Conservation (phyloP, 148 eudicot genomes). For the Silene uniflora region DNA sequence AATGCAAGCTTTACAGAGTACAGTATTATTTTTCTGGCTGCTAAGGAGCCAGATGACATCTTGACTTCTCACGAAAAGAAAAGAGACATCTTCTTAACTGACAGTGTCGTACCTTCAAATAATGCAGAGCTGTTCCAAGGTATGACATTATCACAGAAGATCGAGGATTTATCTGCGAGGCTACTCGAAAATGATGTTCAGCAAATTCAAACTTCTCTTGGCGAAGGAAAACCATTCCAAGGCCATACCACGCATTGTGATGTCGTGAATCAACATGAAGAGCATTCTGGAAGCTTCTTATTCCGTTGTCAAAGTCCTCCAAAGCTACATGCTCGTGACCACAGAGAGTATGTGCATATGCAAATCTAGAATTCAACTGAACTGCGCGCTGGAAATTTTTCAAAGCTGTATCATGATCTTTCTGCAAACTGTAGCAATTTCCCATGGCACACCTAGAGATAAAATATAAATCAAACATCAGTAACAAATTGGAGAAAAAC, state of each 20-base stretch:
- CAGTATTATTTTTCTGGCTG: neutral
- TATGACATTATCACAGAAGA: slow-evolving; percentile 95
- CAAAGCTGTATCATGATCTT: slow-evolving; percentile 95
- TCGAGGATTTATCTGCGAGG: slow-evolving; percentile 71
- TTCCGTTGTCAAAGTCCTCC: slow-evolving; percentile 90
- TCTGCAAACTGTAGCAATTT: slow-evolving; percentile 94
- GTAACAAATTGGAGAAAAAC: neutral
- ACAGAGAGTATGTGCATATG: slow-evolving; percentile 96
- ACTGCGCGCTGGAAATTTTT: slow-evolving; percentile 92
- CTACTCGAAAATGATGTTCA: slow-evolving; percentile 85
- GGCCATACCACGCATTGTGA: slow-evolving; percentile 99
- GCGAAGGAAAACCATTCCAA: slow-evolving; percentile 92
- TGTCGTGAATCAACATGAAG: slow-evolving; percentile 86
- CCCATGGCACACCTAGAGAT: slow-evolving; percentile 96
- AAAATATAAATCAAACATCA: slow-evolving; percentile 8
- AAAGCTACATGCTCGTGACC: slow-evolving; percentile 97
- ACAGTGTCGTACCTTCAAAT: slow-evolving; percentile 57
- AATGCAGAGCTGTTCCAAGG: slow-evolving; percentile 93
- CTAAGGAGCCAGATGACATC: neutral
- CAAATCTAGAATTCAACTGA: slow-evolving; percentile 70
- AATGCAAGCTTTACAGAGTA: neutral
- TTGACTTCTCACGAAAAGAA: neutral
- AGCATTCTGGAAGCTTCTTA: slow-evolving; percentile 82
- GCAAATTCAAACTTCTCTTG: slow-evolving; percentile 97
- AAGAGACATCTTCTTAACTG: too few relatives aligned